Percentiles rank a stretch among this genome's conserved stretches.
phyloP scores from a whole-genome alignment of 2,329 filamentous ascomycete genomes.

The Diaporthe sp. region DNA sequence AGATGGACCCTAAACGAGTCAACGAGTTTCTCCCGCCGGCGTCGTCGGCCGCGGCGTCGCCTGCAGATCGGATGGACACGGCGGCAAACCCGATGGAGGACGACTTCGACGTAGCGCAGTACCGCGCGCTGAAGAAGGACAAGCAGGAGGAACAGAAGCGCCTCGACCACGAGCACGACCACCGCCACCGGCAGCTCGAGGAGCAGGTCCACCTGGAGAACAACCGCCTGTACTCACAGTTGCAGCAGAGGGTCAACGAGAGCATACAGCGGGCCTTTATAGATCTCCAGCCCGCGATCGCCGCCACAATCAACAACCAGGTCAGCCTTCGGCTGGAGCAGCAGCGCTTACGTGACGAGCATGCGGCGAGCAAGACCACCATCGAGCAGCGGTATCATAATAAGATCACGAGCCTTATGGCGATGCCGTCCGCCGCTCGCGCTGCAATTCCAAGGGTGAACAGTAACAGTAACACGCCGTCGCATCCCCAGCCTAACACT shows the following conservation, averaged over 20 bases:
- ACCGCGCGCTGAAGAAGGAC: conserved; percentile 36
- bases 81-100: conserved; percentile 28
- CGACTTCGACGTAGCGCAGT: conserved; percentile 37
- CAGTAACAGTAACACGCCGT: conserved; percentile 6
- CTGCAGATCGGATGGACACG: conserved; percentile 7
- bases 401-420: conserved; percentile 31
- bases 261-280: conserved; percentile 37
- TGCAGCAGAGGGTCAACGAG: conserved; percentile 38
- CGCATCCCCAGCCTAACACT: neutral
- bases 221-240: conserved; percentile 32
- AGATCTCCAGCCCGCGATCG: conserved; percentile 32
- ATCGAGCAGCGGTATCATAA: conserved; percentile 38
- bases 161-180: conserved; percentile 32
- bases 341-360: conserved; percentile 35
- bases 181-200: conserved; percentile 24
- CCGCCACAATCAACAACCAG: conserved; percentile 35
- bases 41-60: neutral
- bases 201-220: conserved; percentile 32
- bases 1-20: conserved; percentile 32
- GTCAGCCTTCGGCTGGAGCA: conserved; percentile 38
- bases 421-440: conserved; percentile 9
- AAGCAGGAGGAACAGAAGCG: conserved; percentile 39
- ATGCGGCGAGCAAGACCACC: conserved; percentile 29
- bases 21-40: conserved; percentile 38
- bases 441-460: conserved; percentile 4